Percentiles rank a stretch among this genome's conserved stretches.
Conservation (phyloP, 2,329 filamentous ascomycete genomes). For the Tetracladium maxilliforme region DNA sequence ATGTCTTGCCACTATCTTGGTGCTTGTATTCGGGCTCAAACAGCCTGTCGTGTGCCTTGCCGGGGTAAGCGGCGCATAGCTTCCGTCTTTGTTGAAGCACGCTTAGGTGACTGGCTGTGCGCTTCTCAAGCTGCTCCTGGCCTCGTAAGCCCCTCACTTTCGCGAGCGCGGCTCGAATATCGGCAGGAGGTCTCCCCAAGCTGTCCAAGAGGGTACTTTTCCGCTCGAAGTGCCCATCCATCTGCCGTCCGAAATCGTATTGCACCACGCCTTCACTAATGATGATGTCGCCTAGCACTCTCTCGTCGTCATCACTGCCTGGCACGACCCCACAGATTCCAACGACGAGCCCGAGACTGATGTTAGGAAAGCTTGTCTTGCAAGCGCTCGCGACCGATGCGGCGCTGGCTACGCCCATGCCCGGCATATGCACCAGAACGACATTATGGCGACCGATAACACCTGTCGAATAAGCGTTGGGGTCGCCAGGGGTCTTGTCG, state of each 20-base stretch:
- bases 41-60: slow-evolving; percentile 1
- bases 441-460: slow-evolving; percentile 13
- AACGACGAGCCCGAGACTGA: slow-evolving; percentile 19
- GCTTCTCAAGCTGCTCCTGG: slow-evolving; percentile 2
- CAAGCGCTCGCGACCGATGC: slow-evolving; percentile 12
- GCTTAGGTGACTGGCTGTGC: slow-evolving; percentile 2
- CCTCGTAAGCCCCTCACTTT: slow-evolving; percentile 2
- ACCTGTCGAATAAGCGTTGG: slow-evolving; percentile 14
- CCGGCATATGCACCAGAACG: slow-evolving; percentile 13
- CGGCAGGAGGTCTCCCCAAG: slow-evolving; percentile 4
- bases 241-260: slow-evolving; percentile 14
- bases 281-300: slow-evolving; percentile 17
- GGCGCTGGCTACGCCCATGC: slow-evolving; percentile 14
- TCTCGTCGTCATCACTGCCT: neutral
- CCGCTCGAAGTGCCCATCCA: slow-evolving; percentile 6
- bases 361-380: slow-evolving; percentile 14
- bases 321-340: slow-evolving; percentile 26
- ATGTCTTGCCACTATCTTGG: slow-evolving; percentile 1
- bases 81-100: too few species aligned
- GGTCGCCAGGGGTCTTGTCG: slow-evolving; percentile 10
- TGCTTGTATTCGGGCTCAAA: slow-evolving; percentile 4
- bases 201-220: slow-evolving; percentile 7
- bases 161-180: slow-evolving; percentile 5
- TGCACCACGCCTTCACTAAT: slow-evolving; percentile 13
- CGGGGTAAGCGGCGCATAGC: slow-evolving; percentile 2